Conservation (phyloP, 129 eudicot species). For the Tagetes patula region DNA sequence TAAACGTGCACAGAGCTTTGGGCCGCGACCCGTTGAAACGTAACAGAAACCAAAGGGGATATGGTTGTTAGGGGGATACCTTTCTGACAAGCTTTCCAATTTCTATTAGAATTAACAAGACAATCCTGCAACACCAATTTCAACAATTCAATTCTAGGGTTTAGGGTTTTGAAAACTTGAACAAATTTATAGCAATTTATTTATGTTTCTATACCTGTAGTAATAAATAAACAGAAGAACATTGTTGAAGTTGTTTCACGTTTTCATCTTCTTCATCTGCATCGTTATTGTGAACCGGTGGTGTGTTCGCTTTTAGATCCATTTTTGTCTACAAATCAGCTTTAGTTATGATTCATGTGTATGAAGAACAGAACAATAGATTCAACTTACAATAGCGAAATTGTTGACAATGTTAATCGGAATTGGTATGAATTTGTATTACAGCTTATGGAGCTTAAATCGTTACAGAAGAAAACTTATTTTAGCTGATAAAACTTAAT, state of each 20-base stretch:
- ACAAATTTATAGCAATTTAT: not conserved
- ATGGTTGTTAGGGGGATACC: constrained; percentile 24
- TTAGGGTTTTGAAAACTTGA: not conserved
- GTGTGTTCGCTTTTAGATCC: constrained; percentile 23
- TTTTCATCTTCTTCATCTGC: constrained; percentile 70
- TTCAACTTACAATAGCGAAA: too few relatives aligned
- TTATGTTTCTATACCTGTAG: constrained; percentile 45
- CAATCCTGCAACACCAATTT: constrained; percentile 56
- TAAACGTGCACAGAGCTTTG: too few relatives aligned
- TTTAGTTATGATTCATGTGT: not conserved
- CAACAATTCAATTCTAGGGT: not conserved
- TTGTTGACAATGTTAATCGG: too few relatives aligned
- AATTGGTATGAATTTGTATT: too few relatives aligned
- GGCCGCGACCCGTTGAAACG: too few relatives aligned
- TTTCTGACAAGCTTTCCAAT: constrained; percentile 70
- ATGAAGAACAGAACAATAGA: too few relatives aligned
- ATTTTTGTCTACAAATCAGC: not conserved
- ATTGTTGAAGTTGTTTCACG: constrained; percentile 65
- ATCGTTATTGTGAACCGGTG: constrained; percentile 47
- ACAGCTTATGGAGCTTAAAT: too few relatives aligned
- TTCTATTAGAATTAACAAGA: constrained; percentile 54
- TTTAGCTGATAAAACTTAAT: too few relatives aligned
- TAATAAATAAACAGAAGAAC: constrained; percentile 55
- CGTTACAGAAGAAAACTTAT: too few relatives aligned
- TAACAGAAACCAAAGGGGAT: too few relatives aligned